These are phyloP conservation scores for Inga leiocalycina DNA, from an alignment of 306 rosid species.

Conservation along the genomic window DNA sequence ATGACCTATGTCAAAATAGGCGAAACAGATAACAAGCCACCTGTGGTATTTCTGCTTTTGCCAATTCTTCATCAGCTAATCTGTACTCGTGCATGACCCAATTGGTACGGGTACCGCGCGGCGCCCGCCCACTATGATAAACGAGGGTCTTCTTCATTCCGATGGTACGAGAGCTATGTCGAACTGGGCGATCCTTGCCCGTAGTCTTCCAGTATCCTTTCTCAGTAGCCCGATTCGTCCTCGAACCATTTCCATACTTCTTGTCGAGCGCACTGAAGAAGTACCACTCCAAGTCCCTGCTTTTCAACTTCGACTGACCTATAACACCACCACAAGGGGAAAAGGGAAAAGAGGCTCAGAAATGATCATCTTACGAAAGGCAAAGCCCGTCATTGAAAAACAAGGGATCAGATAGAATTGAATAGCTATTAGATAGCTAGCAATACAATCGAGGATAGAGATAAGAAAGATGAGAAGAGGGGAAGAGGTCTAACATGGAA, in stretches of 20 bases:
- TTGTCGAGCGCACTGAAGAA: constrained; percentile 78
- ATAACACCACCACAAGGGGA: constrained; percentile 1
- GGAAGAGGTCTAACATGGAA: constrained; percentile 57
- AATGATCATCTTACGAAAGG: background rate
- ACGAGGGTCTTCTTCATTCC: constrained; percentile 98
- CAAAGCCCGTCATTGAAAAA: background rate
- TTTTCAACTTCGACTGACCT: constrained; percentile 76
- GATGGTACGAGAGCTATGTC: constrained; percentile 34
- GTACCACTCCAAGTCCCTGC: constrained; percentile 89
- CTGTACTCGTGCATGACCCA: constrained; percentile 98
- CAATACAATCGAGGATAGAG: background rate
- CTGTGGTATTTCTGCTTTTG: constrained; percentile 51
- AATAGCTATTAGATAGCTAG: constrained; percentile 1
- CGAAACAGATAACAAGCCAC: constrained; percentile 34
- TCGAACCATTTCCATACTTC: constrained; percentile 79
- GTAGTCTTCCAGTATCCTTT: constrained; percentile 97
- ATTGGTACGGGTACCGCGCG: constrained; percentile 67
- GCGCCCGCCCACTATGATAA: constrained; percentile 84
- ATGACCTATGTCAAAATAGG: background rate
- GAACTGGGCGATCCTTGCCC: constrained; percentile 75
- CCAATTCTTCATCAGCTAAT: constrained; percentile 58
- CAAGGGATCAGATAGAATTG: background rate
- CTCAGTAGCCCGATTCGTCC: constrained; percentile 89
- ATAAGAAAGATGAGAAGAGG: background rate
- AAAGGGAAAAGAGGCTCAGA: background rate